Percentiles rank a stretch among this genome's conserved stretches.
These are phyloP conservation scores for Omphalea diandra DNA, from an alignment of 441 rosid genomes.

Conservation along the genomic window DNA sequence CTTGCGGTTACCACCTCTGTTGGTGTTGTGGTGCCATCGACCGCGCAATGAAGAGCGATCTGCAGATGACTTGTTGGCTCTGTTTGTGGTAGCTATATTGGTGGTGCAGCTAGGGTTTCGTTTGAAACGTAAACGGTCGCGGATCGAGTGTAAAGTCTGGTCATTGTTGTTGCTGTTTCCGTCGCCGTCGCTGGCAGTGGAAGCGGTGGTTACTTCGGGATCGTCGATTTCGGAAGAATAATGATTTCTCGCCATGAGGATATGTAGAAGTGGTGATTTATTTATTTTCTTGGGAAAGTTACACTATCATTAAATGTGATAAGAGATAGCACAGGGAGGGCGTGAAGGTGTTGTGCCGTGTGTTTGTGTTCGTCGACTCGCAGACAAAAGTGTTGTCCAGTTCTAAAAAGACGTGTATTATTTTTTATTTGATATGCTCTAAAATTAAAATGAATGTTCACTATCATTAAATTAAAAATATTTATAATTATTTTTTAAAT, in stretches of 20 bases:
- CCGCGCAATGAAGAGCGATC: constrained; percentile 49
- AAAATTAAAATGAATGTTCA: no score
- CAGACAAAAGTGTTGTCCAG: no score
- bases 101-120: constrained; percentile 41
- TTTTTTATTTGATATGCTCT: no score
- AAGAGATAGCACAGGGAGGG: no score
- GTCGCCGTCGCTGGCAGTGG: constrained; percentile 21
- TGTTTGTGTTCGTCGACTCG: no score
- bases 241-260: constrained; percentile 42
- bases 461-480: no score
- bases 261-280: no score
- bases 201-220: constrained; percentile 9
- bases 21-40: constrained; percentile 35
- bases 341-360: no score
- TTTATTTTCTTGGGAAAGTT: constrained; percentile 24
- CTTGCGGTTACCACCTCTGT: constrained; percentile 52
- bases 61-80: constrained; percentile 17
- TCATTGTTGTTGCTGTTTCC: constrained; percentile 32
- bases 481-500: no score
- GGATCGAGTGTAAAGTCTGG: constrained; percentile 46
- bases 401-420: no score
- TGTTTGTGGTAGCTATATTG: not conserved
- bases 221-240: constrained; percentile 53
- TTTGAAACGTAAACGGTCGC: constrained; percentile 52
- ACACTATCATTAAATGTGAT: no score